Conservation (phyloP, 1,284 basidiomycete genomes). For the Trichosporon coremiiforme region DNA sequence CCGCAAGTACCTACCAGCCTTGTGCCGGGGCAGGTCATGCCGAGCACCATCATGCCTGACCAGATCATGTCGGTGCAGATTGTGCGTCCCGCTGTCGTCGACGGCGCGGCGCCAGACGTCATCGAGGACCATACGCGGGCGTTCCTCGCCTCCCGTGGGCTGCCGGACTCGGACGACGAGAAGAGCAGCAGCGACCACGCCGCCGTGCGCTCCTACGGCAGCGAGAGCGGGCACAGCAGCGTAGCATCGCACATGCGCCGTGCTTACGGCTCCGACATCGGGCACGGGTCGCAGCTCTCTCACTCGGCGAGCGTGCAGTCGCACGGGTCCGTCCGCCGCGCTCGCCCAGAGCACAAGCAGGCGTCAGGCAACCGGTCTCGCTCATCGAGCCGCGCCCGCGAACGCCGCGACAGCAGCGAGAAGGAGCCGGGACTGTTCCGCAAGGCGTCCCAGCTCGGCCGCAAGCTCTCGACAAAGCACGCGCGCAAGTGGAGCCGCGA, state of each 20-base stretch:
- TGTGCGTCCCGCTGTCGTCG: background rate
- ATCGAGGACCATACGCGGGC: conserved; percentile 1
- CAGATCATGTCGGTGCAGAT: background rate
- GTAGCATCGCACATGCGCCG: background rate
- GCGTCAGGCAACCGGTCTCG: background rate
- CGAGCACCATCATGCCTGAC: background rate
- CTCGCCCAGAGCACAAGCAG: background rate
- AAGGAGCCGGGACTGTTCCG: conserved; percentile 6
- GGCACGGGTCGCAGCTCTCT: background rate
- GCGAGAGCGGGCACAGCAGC: background rate
- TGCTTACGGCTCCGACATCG: background rate
- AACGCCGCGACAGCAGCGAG: background rate
- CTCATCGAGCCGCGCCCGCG: background rate
- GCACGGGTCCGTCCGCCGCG: background rate
- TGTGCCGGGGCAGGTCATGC: background rate
- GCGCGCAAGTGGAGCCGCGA: conserved; percentile 24
- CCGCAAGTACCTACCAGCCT: background rate
- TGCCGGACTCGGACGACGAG: background rate
- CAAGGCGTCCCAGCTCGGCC: conserved; percentile 18
- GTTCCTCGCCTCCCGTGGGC: background rate
- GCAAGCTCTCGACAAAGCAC: conserved; percentile 30
- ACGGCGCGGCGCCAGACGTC: background rate
- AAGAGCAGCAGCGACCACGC: conserved; percentile 3
- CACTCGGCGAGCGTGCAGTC: background rate
- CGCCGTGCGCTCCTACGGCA: conserved; percentile 6